Percentiles rank a stretch among this genome's conserved stretches.
phyloP scores from a whole-genome alignment of 192 early-diverging fungal genomes.

The Coemansia sp. region DNA sequence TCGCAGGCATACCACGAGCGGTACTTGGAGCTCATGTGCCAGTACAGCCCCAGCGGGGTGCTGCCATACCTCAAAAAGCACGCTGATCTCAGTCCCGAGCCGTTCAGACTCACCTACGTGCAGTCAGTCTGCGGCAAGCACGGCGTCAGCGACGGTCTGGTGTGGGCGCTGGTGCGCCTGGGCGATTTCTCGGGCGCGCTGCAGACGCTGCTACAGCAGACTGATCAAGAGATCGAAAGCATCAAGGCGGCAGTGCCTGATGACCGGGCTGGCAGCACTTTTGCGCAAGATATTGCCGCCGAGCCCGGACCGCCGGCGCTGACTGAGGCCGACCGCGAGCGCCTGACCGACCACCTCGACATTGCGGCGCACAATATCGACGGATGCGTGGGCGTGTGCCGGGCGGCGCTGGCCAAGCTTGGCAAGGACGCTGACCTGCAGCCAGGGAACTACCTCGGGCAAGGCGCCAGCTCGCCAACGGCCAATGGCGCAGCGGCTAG shows the following conservation, averaged over 20 bases:
- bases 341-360: conserved; percentile 32
- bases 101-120: conserved; percentile 33
- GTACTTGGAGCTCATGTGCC: conserved; percentile 45
- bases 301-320: not conserved
- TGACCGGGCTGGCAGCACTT: too few species aligned
- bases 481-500: not conserved
- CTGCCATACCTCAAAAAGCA: conserved; percentile 30
- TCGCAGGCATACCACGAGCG: conserved; percentile 40
- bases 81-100: conserved; percentile 33
- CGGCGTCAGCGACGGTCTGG: conserved; percentile 32
- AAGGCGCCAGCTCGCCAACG: too few species aligned
- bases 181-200: conserved; percentile 48
- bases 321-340: conserved; percentile 35
- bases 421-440: conserved; percentile 17
- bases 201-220: conserved; percentile 23
- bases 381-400: conserved; percentile 38
- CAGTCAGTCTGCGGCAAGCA: conserved; percentile 22
- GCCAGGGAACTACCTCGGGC: not conserved
- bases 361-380: conserved; percentile 16
- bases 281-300: too few species aligned
- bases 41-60: conserved; percentile 25
- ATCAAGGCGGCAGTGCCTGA: conserved; percentile 14
- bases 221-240: conserved; percentile 23
- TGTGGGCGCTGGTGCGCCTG: conserved; percentile 40
- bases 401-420: conserved; percentile 23